Evolutionary conservation across 352 stramenopile species (phyloP).

Genomic region (Pythium sukuiense): DNA sequence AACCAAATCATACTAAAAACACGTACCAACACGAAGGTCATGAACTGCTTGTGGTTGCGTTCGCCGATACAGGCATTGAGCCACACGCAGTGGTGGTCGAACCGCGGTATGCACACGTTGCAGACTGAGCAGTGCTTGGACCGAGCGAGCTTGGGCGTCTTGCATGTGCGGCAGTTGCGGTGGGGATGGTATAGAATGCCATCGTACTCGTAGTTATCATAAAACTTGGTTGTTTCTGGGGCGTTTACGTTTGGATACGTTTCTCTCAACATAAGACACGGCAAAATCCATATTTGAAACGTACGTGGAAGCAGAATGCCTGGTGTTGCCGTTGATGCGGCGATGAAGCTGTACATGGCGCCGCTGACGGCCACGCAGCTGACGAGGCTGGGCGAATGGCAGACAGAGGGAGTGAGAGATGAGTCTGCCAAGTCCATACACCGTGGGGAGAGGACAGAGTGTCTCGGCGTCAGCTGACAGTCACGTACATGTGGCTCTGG

Average conservation of each 20-base stretch:
- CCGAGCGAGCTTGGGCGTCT: conserved; percentile 53
- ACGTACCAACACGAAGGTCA: conserved; percentile 54
- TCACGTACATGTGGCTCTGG: conserved; percentile 39
- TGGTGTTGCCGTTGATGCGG: conserved; percentile 39
- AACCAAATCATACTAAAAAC: neutral
- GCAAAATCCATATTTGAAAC: conserved; percentile 6
- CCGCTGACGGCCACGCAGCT: conserved; percentile 39
- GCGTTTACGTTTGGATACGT: neutral
- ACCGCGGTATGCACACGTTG: conserved; percentile 62
- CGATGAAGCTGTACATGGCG: conserved; percentile 53
- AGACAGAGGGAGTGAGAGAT: neutral
- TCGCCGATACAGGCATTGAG: conserved; percentile 70
- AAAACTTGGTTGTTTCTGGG: conserved; percentile 46
- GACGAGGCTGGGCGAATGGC: conserved; percentile 27
- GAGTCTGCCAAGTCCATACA: neutral
- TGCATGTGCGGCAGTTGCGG: conserved; percentile 45
- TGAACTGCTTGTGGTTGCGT: conserved; percentile 53
- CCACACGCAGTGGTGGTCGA: conserved; percentile 71
- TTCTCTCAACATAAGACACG: neutral
- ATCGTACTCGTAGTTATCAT: conserved; percentile 61
- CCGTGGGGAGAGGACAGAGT: neutral
- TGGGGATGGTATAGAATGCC: conserved; percentile 36
- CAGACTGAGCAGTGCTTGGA: conserved; percentile 73
- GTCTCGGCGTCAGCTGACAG: neutral
- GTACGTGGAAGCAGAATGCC: conserved; percentile 48